These are phyloP conservation scores for Astrothelium subdiscretum DNA, from an alignment of 495 filamentous ascomycete species.

Conservation along the genomic window DNA sequence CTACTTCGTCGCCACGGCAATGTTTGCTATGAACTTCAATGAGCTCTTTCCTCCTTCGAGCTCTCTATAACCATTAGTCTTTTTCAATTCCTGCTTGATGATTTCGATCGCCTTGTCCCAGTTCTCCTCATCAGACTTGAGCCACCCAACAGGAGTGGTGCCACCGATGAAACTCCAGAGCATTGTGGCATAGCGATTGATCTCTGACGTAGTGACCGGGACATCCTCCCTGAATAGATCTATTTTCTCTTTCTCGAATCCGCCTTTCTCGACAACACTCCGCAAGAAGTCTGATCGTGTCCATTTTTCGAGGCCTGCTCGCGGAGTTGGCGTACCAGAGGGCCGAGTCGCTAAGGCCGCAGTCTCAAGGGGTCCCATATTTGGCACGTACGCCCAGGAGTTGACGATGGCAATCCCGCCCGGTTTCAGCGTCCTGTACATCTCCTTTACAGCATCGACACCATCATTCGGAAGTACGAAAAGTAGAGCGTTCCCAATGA, in stretches of 20 bases:
- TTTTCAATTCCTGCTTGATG: neutral
- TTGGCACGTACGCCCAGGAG: constrained; percentile 8
- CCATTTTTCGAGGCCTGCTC: constrained; percentile 7
- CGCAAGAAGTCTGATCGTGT: neutral
- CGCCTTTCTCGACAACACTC: constrained; percentile 4
- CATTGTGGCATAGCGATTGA: constrained; percentile 6
- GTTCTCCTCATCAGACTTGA: neutral
- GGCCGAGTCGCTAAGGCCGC: constrained; percentile 6
- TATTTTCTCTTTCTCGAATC: constrained; percentile 6
- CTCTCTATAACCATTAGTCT: constrained; percentile 6
- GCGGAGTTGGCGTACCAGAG: neutral
- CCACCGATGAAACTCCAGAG: constrained; percentile 11
- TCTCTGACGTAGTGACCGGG: neutral
- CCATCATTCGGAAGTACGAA: constrained; percentile 5
- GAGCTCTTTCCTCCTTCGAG: neutral
- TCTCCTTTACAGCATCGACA: constrained; percentile 6
- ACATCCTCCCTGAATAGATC: neutral
- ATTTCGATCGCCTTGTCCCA: constrained; percentile 5
- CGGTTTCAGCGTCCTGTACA: constrained; percentile 3
- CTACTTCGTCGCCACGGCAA: constrained; percentile 8
- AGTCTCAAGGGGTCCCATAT: constrained; percentile 1
- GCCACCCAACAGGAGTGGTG: constrained; percentile 5
- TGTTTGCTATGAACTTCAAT: constrained; percentile 8
- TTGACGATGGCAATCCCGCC: neutral
- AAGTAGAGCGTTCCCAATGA: constrained; percentile 3